Percentiles rank a stretch among this genome's conserved stretches.
Evolutionary conservation across 192 early-diverging fungal species (phyloP).

Genomic region (Dissophora globulifera): DNA sequence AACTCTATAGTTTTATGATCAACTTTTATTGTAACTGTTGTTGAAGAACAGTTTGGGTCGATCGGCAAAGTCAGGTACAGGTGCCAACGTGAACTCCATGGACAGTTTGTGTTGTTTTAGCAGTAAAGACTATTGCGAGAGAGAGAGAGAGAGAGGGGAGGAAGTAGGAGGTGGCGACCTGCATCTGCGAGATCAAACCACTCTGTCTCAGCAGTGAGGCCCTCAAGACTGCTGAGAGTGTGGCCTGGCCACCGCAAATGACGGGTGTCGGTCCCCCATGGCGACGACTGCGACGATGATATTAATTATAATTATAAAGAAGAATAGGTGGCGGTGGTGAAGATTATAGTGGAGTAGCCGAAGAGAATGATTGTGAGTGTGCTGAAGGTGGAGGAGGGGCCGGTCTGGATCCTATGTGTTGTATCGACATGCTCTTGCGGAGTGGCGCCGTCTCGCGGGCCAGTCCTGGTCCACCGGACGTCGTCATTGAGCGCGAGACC

Average conservation of each 20-base stretch:
- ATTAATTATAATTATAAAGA: too few relatives aligned
- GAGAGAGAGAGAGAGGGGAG: not conserved
- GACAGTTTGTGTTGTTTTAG: slow-evolving; percentile 9
- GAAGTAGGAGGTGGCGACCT: not conserved
- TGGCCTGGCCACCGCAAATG: slow-evolving; percentile 17
- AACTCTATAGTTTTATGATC: too few relatives aligned
- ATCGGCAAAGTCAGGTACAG: not conserved
- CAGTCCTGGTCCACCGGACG: too few relatives aligned
- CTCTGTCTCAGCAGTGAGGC: slow-evolving; percentile 30
- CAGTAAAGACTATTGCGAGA: not conserved
- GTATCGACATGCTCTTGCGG: slow-evolving; percentile 25
- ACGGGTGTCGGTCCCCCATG: slow-evolving; percentile 5
- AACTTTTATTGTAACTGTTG: too few relatives aligned
- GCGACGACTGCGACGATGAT: too few relatives aligned
- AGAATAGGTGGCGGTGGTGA: not conserved
- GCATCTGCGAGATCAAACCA: slow-evolving; percentile 24
- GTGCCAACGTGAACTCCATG: slow-evolving; percentile 20
- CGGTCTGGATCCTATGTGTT: slow-evolving; percentile 26
- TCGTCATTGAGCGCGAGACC: slow-evolving; percentile 16
- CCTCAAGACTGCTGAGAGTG: slow-evolving; percentile 12
- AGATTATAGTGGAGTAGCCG: not conserved
- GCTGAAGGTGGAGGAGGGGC: slow-evolving; percentile 23
- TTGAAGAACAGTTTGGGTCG: too few relatives aligned
- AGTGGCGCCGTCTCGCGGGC: slow-evolving; percentile 9
- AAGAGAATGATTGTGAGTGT: not conserved